Evolutionary conservation across 176 grass and related monocot genomes (phyloP).

Genomic region (Zoysia japonica): DNA sequence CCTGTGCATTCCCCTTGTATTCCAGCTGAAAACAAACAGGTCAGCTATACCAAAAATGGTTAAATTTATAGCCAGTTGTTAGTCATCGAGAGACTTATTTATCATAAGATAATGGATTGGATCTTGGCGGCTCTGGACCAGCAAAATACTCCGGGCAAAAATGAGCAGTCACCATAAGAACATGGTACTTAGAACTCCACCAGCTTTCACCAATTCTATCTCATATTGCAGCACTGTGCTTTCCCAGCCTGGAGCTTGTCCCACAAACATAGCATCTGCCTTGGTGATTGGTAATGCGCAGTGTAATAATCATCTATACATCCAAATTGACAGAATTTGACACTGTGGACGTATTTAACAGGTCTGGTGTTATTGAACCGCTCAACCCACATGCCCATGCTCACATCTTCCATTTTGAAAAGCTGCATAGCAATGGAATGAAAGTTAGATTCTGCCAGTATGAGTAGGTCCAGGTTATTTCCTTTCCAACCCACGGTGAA

Average conservation of each 20-base stretch:
- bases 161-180: slow-evolving; percentile 13
- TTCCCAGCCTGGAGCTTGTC: slow-evolving; percentile 73
- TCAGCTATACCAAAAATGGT: slow-evolving; percentile 30
- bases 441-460: slow-evolving; percentile 19
- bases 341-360: slow-evolving; percentile 68
- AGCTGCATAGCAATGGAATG: slow-evolving; percentile 57
- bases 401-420: slow-evolving; percentile 99
- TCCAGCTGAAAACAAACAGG: slow-evolving; percentile 22
- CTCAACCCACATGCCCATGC: slow-evolving; percentile 99
- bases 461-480: neutral
- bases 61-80: slow-evolving; percentile 19
- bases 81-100: slow-evolving; percentile 40
- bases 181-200: neutral
- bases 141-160: neutral
- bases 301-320: slow-evolving; percentile 96
- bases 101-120: slow-evolving; percentile 1
- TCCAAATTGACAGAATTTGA: slow-evolving; percentile 88
- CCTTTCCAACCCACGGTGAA: slow-evolving; percentile 20
- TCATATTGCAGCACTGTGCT: slow-evolving; percentile 88
- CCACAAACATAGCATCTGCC: slow-evolving; percentile 99
- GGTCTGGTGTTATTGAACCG: slow-evolving; percentile 61
- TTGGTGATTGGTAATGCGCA: slow-evolving; percentile 85
- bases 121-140: slow-evolving; percentile 8
- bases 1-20: slow-evolving; percentile 16
- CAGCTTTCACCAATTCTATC: slow-evolving; percentile 48